phyloP scores from a whole-genome alignment of 495 filamentous ascomycete species.

The Xanthoparmelia taractica region DNA sequence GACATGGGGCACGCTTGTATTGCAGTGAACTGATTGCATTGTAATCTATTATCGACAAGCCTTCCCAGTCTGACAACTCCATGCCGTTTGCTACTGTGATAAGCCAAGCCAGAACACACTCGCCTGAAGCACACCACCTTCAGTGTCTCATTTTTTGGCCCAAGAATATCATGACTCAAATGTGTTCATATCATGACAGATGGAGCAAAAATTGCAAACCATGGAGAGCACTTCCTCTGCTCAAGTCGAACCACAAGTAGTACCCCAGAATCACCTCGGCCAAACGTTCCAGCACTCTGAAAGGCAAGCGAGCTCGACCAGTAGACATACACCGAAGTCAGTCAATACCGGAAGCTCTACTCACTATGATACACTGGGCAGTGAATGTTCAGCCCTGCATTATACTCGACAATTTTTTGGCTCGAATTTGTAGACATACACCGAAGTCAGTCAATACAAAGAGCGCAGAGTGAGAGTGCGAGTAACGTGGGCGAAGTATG shows the following conservation, averaged over 20 bases:
- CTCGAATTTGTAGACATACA: constrained; percentile 20
- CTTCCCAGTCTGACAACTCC: background rate
- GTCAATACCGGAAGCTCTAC: constrained; percentile 6
- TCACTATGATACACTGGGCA: background rate
- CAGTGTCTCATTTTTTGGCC: background rate
- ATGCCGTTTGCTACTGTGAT: background rate
- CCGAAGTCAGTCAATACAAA: constrained; percentile 20
- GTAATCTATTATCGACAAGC: background rate
- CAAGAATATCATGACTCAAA: background rate
- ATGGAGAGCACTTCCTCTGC: background rate
- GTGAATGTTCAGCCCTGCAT: background rate
- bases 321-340: constrained; percentile 11
- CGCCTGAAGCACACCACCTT: background rate
- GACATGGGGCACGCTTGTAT: no score
- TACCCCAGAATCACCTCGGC: background rate
- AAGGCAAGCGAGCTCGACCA: background rate
- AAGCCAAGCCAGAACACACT: background rate
- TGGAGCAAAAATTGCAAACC: background rate
- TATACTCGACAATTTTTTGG: background rate
- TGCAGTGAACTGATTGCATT: background rate
- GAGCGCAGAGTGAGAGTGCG: constrained; percentile 6
- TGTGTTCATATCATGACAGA: background rate
- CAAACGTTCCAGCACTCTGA: background rate
- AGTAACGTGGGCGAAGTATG: background rate
- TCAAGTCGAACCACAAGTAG: background rate